Conservation (phyloP, 83 land plant genomes). For the Diphasiastrum complanatum region DNA sequence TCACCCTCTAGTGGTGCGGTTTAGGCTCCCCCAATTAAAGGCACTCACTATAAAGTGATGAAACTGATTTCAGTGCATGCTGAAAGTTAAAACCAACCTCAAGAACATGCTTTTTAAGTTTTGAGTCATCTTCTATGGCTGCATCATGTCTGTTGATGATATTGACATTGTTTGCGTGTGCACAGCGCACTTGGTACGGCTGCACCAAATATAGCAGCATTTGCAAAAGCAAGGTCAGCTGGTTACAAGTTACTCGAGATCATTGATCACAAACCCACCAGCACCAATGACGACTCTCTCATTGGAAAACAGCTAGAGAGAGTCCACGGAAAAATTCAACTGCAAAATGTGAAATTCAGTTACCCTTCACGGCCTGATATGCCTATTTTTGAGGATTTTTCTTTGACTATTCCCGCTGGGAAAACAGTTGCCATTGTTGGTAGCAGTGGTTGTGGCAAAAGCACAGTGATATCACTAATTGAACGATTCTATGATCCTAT, state of each 20-base stretch:
- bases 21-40: too few species aligned
- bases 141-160: too few species aligned
- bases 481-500: constrained; percentile 90
- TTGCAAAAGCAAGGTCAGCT: constrained; percentile 77
- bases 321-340: constrained; percentile 66
- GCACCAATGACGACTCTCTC: constrained; percentile 39
- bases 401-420: constrained; percentile 74
- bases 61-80: too few species aligned
- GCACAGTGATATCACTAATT: constrained; percentile 86
- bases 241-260: constrained; percentile 61
- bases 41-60: too few species aligned
- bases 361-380: constrained; percentile 91
- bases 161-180: too few species aligned
- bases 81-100: too few species aligned
- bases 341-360: constrained; percentile 66
- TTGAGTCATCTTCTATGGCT: too few species aligned
- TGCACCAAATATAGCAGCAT: constrained; percentile 73
- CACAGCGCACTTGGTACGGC: constrained; percentile 82
- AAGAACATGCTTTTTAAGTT: too few species aligned
- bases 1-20: too few species aligned
- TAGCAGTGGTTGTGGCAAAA: constrained; percentile 91
- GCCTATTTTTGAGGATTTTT: constrained; percentile 49
- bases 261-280: constrained; percentile 57
- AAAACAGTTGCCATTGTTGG: constrained; percentile 89
- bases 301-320: constrained; percentile 50